These are phyloP conservation scores for Xylaria sp. DNA, from an alignment of 2,329 filamentous ascomycete genomes.

Conservation along the genomic window DNA sequence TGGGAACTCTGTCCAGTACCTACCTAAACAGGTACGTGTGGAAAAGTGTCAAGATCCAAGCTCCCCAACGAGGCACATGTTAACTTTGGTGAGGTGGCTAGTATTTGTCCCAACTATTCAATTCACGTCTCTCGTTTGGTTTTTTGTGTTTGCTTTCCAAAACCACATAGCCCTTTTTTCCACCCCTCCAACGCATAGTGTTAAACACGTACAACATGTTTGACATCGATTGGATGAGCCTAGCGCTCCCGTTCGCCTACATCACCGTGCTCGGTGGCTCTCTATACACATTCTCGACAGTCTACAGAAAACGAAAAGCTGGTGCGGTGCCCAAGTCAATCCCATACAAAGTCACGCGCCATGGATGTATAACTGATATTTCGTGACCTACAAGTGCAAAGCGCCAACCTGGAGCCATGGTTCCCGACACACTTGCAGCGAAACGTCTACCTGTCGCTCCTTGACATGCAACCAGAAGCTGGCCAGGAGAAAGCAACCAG, in stretches of 20 bases:
- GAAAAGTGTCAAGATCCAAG: slow-evolving; percentile 43
- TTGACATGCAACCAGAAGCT: slow-evolving; percentile 73
- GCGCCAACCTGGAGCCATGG: slow-evolving; percentile 89
- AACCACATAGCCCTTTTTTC: slow-evolving; percentile 13
- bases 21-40: slow-evolving; percentile 8
- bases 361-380: not conserved
- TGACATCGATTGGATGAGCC: slow-evolving; percentile 78
- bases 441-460: slow-evolving; percentile 91
- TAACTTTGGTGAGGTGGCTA: not conserved
- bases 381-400: slow-evolving; percentile 62
- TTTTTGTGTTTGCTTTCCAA: slow-evolving; percentile 4
- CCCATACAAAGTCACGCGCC: not conserved
- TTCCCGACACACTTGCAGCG: slow-evolving; percentile 89
- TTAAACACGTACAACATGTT: slow-evolving; percentile 55
- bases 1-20: not conserved
- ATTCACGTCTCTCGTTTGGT: slow-evolving; percentile 20
- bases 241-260: slow-evolving; percentile 88
- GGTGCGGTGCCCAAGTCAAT: slow-evolving; percentile 54
- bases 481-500: slow-evolving; percentile 69
- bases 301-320: slow-evolving; percentile 92
- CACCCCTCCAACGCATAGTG: too few relatives aligned
- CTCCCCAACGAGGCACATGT: slow-evolving; percentile 24
- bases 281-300: slow-evolving; percentile 86
- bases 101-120: not conserved
- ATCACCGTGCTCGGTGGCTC: slow-evolving; percentile 85